A percentile compares a stretch with the other conserved stretches of the same genome.
Evolutionary conservation across 1,139 yeast species (phyloP).

Genomic region (Geotrichum macrosporum): DNA sequence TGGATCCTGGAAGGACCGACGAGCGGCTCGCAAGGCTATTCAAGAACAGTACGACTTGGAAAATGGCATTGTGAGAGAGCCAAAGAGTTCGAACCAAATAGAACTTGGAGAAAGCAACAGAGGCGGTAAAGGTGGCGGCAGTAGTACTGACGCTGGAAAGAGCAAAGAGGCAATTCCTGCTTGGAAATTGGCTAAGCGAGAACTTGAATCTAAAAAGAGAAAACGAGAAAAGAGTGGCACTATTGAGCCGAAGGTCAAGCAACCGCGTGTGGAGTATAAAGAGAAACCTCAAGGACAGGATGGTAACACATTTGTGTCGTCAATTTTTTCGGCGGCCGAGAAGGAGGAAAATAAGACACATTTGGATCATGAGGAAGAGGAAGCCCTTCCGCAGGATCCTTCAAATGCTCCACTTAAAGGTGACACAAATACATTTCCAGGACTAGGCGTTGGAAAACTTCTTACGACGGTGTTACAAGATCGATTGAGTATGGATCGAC

Average conservation of each 20-base stretch:
- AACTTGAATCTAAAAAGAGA: conserved; percentile 10
- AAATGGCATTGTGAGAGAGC: conserved; percentile 16
- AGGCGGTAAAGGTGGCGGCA: conserved; percentile 11
- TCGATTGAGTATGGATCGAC: conserved; percentile 57
- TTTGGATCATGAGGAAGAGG: conserved; percentile 38
- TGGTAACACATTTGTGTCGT: conserved; percentile 64
- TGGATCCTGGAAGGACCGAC: conserved; percentile 22
- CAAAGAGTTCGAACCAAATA: conserved; percentile 12
- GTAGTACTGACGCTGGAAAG: conserved; percentile 8
- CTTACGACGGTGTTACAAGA: conserved; percentile 55
- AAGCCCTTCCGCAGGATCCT: conserved; percentile 33
- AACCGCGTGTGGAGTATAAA: conserved; percentile 21
- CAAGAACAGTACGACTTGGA: conserved; percentile 18
- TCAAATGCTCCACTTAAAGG: conserved; percentile 76
- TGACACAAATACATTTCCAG: conserved; percentile 64
- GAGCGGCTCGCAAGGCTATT: conserved; percentile 20
- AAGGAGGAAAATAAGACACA: conserved; percentile 20
- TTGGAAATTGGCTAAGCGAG: conserved; percentile 19
- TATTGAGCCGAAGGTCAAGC: conserved; percentile 4
- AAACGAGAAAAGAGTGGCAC: conserved; percentile 1
- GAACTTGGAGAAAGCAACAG: conserved; percentile 11
- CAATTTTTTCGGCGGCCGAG: conserved; percentile 73
- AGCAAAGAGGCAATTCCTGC: conserved; percentile 3
- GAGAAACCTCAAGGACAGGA: conserved; percentile 25
- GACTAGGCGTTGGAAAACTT: conserved; percentile 60